Base-by-base conservation (phyloP, 495 filamentous ascomycete genomes). In the Podospora didyma region DNA sequence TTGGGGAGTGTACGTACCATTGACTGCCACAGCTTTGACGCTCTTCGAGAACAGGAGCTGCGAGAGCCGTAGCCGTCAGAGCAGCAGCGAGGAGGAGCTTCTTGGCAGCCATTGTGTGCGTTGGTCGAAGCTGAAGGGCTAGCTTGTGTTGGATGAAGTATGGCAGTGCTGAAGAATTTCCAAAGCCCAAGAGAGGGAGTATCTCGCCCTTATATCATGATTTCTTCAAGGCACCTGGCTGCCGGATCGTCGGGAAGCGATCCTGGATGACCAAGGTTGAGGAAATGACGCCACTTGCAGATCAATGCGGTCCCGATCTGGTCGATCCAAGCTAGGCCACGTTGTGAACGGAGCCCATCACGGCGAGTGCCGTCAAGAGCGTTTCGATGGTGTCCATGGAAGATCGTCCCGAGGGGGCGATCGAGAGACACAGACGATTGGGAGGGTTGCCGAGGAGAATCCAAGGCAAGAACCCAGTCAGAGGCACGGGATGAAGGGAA, bases 31-130 rank as follows among this genome's bases (percentile, higher is more conserved):
- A 74, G 57, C 56, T 64, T 60, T 73, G 69, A 53, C 74, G 74
- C 50, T 74, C 71, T 62, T 76, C 69, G 16, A 76, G 44, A 16
- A 75, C 53, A 35, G 74, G 74, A 42, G 66, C 72, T 20, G 73
- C 74, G 19, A 77, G 62, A 56, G 66, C 62, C 22, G 64, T 53
- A 39, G 70, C 65, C 60, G 71, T 69, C 44, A 71, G 51, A 23
- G 68, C 64, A 56, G 64, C 68, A 19, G 62, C 53, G 50, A 71
- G 58, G 42, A 71, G 50, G 41, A 71, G 44, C 9, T 22, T 23
- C 53, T 61, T 62, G 37, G 56, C 53, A 45, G 59, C 66, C 66
- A 69, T 70, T 56, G 65, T 60, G 20, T 21, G 21, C 20, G 17
- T 50, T 26, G 51, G 41, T 52, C 54, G 31, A 51, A 26, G 42